phyloP scores from a whole-genome alignment of 2,329 filamentous ascomycete genomes.

The Drechslerella coelobrocha region DNA sequence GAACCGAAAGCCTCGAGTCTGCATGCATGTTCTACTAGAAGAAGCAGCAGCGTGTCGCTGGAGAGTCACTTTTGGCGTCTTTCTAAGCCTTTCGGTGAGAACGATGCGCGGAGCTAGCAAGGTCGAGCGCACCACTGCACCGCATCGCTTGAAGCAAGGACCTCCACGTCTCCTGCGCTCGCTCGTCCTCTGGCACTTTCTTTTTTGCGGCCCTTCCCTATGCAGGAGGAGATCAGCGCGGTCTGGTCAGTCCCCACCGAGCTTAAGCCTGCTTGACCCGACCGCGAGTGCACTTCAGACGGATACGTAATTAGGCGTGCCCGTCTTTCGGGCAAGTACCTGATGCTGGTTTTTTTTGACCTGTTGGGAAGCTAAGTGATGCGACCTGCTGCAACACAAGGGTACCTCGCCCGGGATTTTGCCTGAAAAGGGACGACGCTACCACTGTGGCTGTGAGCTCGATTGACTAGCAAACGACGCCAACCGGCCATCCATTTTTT shows the following conservation, averaged over 20 bases:
- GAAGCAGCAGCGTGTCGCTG: slow-evolving; percentile 42
- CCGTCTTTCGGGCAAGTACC: slow-evolving; percentile 42
- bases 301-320: slow-evolving; percentile 51
- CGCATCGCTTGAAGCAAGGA: slow-evolving; percentile 28
- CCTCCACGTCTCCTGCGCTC: slow-evolving; percentile 40
- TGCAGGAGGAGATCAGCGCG: slow-evolving; percentile 37
- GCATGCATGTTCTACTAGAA: slow-evolving; percentile 41
- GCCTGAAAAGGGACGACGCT: slow-evolving; percentile 41
- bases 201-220: slow-evolving; percentile 13
- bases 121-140: slow-evolving; percentile 15
- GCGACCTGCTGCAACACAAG: slow-evolving; percentile 41
- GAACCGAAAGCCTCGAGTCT: slow-evolving; percentile 44
- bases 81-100: slow-evolving; percentile 49
- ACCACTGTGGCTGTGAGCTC: slow-evolving; percentile 47
- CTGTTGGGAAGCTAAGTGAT: slow-evolving; percentile 44
- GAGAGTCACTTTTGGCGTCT: slow-evolving; percentile 37
- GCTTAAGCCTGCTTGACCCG: slow-evolving; percentile 23
- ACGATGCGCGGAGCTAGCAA: slow-evolving; percentile 43
- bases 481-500: slow-evolving; percentile 25
- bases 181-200: slow-evolving; percentile 7
- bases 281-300: slow-evolving; percentile 8
- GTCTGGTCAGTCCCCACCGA: slow-evolving; percentile 5
- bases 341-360: slow-evolving; percentile 20
- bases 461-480: slow-evolving; percentile 9
- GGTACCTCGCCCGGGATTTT: slow-evolving; percentile 49